These are phyloP conservation scores for Strobilomyces echinocephalus DNA, from an alignment of 768 basidiomycete genomes.

Conservation along the genomic window DNA sequence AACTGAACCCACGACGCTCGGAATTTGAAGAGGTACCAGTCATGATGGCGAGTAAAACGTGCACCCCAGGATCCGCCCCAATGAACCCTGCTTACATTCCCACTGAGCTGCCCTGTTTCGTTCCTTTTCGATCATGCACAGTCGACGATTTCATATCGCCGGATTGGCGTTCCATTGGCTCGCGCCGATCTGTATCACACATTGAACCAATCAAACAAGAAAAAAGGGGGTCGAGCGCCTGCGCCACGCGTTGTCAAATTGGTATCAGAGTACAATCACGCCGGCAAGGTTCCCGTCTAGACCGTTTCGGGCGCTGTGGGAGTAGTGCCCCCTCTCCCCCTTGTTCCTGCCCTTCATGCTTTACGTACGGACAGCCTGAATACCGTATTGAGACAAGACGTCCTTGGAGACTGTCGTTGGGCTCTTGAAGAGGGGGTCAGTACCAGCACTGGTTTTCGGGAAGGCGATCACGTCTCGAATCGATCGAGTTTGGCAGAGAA, in stretches of 20 bases:
- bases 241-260: background rate
- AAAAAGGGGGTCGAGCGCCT: background rate
- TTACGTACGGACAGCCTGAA: conserved; percentile 34
- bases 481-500: conserved; percentile 79
- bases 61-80: background rate
- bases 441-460: conserved; percentile 82
- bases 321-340: background rate
- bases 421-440: conserved; percentile 86
- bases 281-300: background rate
- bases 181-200: background rate
- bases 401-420: conserved; percentile 57
- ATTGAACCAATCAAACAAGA: background rate
- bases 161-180: background rate
- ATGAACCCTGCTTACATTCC: background rate
- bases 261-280: background rate
- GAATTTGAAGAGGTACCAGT: background rate
- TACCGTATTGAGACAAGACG: conserved; percentile 60
- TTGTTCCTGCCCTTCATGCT: background rate
- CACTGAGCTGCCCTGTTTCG: background rate
- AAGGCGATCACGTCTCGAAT: conserved; percentile 97
- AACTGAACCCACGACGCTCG: background rate
- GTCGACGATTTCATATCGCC: background rate
- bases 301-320: background rate
- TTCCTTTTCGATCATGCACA: background rate
- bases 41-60: background rate